Evolutionary conservation across 495 filamentous ascomycete species (phyloP), one percentile per base, ranked within the genome.

Genomic region (Thozetella sp.): DNA sequence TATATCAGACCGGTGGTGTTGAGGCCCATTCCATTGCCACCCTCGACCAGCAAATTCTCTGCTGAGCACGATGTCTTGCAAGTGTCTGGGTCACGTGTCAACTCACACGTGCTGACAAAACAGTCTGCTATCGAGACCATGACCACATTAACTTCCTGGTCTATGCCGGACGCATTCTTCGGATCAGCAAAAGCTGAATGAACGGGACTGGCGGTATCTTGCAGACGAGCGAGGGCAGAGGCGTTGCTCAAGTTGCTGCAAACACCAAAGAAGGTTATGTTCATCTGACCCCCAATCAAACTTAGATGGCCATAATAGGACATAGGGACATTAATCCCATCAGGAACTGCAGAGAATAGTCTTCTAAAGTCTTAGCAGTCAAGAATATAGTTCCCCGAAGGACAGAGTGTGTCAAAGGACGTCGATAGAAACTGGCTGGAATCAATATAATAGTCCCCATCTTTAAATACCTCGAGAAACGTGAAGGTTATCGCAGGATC

Each of bases 181-280:
- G 43, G 43, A n/a, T n/a, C n/a, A 3, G 20, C 9, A 20, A 48
- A 48, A 10, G 43, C 43, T 20, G 4, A n/a, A 20, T 48, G n/a
- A 4, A 11, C 43, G 10, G 43, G 11, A n/a, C 9, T 48, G n/a
- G 4, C 43, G 9, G n/a, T n/a, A 11, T 4, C 10, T n/a, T 48
- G 43, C 9, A 3, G 4, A 10, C 20, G 9, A 11, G 43, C 43
- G 4, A 20, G 3, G 3, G 20, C 4, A 4, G 43, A 48, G 10
- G 43, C 43, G 43, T 48, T 48, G 43, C 43, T n/a, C 11, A 48
- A n/a, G 43, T 48, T 48, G 43, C 43, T 48, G 43, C 43, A 48
- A 3, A 48, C 20, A 3, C 43, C 43, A 20, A 48, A 48, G 3
- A 48, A 19, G n/a, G 43, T 48, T 3, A 48, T 20, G 10, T 10